phyloP scores from a whole-genome alignment of 495 filamentous ascomycete species.

The Penicillium psychrofluorescens region DNA sequence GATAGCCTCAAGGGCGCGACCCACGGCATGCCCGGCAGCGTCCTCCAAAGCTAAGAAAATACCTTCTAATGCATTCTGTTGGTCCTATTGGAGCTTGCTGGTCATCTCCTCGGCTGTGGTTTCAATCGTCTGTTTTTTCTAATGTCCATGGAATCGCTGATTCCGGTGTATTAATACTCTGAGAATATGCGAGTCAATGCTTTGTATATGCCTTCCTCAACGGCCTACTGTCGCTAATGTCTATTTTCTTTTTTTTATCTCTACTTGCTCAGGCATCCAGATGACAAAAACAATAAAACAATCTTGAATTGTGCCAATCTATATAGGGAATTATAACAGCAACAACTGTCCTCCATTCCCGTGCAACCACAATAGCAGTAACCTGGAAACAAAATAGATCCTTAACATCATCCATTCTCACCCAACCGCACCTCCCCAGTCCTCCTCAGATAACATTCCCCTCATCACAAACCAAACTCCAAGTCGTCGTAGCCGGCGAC shows the following conservation, averaged over 20 bases:
- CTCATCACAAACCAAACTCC: slow-evolving; percentile 7
- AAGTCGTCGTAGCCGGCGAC: slow-evolving; percentile 3
- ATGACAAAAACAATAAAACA: no score
- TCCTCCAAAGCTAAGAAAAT: slow-evolving; percentile 23
- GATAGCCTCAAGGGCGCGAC: slow-evolving; percentile 35
- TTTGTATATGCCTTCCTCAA: slow-evolving; percentile 20
- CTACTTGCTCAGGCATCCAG: no score
- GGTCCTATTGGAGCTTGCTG: slow-evolving; percentile 24
- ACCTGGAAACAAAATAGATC: background rate
- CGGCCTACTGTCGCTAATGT: slow-evolving; percentile 23
- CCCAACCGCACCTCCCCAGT: background rate
- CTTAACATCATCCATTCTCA: no score
- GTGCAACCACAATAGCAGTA: no score
- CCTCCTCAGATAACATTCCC: slow-evolving; percentile 6
- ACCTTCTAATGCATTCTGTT: slow-evolving; percentile 4
- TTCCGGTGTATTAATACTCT: slow-evolving; percentile 21
- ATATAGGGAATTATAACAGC: no score
- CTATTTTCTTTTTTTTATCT: slow-evolving; percentile 14
- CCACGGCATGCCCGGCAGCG: slow-evolving; percentile 33
- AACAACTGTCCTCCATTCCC: no score
- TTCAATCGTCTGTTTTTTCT: slow-evolving; percentile 6
- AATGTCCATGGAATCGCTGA: slow-evolving; percentile 14
- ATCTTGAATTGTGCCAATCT: no score
- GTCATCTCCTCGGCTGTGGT: slow-evolving; percentile 22
- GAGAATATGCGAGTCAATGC: slow-evolving; percentile 14